Percentiles rank a stretch among this genome's conserved stretches.
Evolutionary conservation across 2,329 filamentous ascomycete genomes (phyloP).

Genomic region (Cladorrhinum sp.): DNA sequence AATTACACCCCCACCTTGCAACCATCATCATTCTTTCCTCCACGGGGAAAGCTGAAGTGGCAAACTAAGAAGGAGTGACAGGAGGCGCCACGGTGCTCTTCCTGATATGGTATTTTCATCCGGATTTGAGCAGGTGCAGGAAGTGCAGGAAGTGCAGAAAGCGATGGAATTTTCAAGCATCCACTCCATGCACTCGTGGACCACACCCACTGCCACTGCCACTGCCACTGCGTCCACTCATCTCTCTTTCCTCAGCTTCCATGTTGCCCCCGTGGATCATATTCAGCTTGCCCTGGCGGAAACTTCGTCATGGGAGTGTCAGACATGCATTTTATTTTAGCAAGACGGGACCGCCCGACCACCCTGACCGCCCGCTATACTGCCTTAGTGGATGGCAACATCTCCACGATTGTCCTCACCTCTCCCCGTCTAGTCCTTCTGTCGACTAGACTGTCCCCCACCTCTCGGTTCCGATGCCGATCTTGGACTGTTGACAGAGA

Average conservation of each 20-base stretch:
- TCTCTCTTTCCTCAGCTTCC: neutral
- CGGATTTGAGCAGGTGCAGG: neutral
- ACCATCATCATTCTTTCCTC: neutral
- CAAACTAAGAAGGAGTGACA: neutral
- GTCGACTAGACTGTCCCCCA: neutral
- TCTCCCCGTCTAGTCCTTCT: neutral
- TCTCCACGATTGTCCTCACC: neutral
- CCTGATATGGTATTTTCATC: neutral
- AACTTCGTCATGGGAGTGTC: slow-evolving; percentile 15
- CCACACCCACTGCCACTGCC: no score
- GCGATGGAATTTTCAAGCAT: neutral
- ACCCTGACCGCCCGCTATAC: neutral
- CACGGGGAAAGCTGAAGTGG: neutral
- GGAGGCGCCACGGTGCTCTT: neutral
- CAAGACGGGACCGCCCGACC: neutral
- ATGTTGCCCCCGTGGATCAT: neutral
- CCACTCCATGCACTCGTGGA: neutral
- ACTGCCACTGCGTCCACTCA: neutral
- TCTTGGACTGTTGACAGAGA: slow-evolving; percentile 5
- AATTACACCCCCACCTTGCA: neutral
- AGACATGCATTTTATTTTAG: slow-evolving; percentile 16
- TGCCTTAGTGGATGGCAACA: slow-evolving; percentile 1
- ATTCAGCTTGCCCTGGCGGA: neutral
- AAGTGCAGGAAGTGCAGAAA: neutral
- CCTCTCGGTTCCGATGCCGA: neutral